Base-by-base conservation (phyloP, 2,329 filamentous ascomycete genomes). In the Epichloe gansuensis region DNA sequence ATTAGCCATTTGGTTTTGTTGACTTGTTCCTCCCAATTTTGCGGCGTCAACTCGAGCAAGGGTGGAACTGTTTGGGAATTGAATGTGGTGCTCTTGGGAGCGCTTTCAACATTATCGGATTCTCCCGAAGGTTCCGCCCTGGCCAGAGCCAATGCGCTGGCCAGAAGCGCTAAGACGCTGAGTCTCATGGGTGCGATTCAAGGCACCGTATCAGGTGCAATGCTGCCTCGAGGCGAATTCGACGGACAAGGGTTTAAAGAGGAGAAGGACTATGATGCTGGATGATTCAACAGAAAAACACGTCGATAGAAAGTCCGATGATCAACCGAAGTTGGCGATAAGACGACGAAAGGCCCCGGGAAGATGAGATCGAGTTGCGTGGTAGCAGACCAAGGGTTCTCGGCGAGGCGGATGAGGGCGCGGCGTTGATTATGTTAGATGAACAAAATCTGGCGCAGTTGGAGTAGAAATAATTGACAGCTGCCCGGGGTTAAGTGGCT, bases 61-160 rank as follows among this genome's bases (percentile, higher is more conserved):
- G 83, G 80, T 38, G 85, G 85, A 39, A 89, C 84, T 41, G 72
- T 73, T 61, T 83, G 74, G 56, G 74, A 78, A 62, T 88, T 84
- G 71, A 88, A 88, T 42, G 71, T 72, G 34, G 83, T 86, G 55
- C 66, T 67, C 57, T 73, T 13, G 35, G 35, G 6, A 31, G 34
- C 44, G 38, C 11, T 68, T 35, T 60, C 62, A 48, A 63, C 62
- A 37, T 61, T 62, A 52, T 70, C 67, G 9, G 70, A 66, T 39
- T 69, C 70, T 9, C 65, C 67, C 31, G 55, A 34, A 17, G 53
- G 42, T 46, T 73, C 66, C 42, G 63, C 62, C 50, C 56, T 52
- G 46, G 54, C 60, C 38, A 65, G 53, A 50, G 67, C 65, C 39
- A 70, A 69, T 47, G 67, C 63, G 49, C 70, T 71, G 46, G 74